These are phyloP conservation scores for Macrotyloma uniflorum DNA, from an alignment of 306 rosid genomes.

Conservation along the genomic window DNA sequence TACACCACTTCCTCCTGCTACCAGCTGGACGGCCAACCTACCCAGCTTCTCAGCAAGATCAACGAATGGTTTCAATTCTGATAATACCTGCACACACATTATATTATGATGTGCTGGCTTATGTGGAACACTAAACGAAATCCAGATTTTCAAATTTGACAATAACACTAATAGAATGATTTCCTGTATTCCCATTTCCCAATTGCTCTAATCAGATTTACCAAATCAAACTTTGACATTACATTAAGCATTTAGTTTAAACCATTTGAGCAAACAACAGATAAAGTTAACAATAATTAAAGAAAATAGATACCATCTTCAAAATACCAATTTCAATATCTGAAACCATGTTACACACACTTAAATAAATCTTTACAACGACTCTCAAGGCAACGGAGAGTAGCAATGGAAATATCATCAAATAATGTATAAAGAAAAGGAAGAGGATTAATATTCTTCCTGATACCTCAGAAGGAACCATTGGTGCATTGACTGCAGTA, in stretches of 20 bases:
- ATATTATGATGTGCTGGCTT: neutral
- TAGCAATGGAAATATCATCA: neutral
- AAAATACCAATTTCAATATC: neutral
- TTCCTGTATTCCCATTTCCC: conserved; percentile 1
- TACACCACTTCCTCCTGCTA: conserved; percentile 97
- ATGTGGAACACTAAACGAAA: neutral
- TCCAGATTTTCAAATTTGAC: neutral
- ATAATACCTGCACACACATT: conserved; percentile 59
- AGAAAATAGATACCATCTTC: neutral
- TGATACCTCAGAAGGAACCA: conserved; percentile 97
- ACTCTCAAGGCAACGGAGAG: neutral
- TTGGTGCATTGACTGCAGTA: conserved; percentile 98
- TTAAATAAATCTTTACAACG: neutral
- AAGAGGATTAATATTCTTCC: neutral
- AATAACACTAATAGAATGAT: neutral
- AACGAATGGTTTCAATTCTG: conserved; percentile 88
- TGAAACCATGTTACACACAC: neutral
- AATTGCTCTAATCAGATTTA: neutral
- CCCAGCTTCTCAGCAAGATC: conserved; percentile 94
- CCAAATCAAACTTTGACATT: conserved; percentile 15
- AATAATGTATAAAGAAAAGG: neutral
- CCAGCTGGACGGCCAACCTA: conserved; percentile 92
- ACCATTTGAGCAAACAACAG: neutral
- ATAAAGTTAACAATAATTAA: neutral
- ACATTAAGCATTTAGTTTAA: neutral